phyloP scores from a whole-genome alignment of 345 rosid genomes.

The Geranium rotundifolium region DNA sequence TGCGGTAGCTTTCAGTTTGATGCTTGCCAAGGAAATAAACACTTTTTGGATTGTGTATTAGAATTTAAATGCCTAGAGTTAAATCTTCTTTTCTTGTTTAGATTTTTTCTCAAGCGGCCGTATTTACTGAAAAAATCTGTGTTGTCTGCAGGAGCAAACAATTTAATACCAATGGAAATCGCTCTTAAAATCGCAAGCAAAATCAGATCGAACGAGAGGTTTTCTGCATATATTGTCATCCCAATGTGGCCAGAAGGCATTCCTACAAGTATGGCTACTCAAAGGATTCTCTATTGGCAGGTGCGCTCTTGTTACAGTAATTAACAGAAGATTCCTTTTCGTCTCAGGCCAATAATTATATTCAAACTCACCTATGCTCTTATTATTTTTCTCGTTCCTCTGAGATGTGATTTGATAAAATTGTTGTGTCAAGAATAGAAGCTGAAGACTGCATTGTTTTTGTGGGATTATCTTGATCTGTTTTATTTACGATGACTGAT shows the following conservation, averaged over 20 bases:
- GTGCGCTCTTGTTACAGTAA: constrained; percentile 17
- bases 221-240: constrained; percentile 76
- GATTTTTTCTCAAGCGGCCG: background rate
- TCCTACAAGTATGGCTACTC: constrained; percentile 51
- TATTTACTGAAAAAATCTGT: background rate
- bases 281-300: constrained; percentile 93
- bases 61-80: background rate
- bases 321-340: background rate
- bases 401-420: too few relatives aligned
- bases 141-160: constrained; percentile 63
- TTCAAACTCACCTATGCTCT: too few relatives aligned
- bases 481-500: constrained; percentile 5
- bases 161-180: constrained; percentile 85
- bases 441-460: background rate
- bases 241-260: constrained; percentile 99
- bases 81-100: background rate
- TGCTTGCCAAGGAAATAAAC: too few relatives aligned
- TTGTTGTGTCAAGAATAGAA: too few relatives aligned
- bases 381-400: too few relatives aligned
- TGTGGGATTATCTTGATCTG: background rate
- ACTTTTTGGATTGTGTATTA: too few relatives aligned
- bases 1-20: too few relatives aligned
- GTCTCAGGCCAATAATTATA: too few relatives aligned
- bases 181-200: constrained; percentile 83
- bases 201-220: constrained; percentile 72